phyloP scores from a whole-genome alignment of 2,329 filamentous ascomycete species.

The Aspergillus jensenii region DNA sequence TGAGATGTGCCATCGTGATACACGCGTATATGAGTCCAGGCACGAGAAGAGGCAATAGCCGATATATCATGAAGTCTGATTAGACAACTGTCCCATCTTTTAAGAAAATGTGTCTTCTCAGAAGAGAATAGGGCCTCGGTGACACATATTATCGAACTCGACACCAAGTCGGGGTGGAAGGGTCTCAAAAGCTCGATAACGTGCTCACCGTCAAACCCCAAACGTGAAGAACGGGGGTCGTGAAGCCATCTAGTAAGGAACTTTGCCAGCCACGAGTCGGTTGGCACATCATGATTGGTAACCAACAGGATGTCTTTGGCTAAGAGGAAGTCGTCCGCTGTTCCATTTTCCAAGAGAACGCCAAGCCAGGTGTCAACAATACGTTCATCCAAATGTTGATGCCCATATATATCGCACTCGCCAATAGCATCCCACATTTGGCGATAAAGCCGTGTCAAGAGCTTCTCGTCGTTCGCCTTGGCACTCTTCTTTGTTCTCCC shows the following conservation, averaged over 20 bases:
- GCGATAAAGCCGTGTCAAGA: conserved; percentile 25
- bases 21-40: conserved; percentile 25
- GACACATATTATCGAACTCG: conserved; percentile 30
- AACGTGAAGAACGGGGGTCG: conserved; percentile 5
- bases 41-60: conserved; percentile 22
- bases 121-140: conserved; percentile 32
- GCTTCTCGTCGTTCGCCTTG: conserved; percentile 13
- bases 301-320: conserved; percentile 32
- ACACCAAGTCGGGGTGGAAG: conserved; percentile 25
- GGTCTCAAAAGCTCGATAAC: conserved; percentile 21
- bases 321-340: conserved; percentile 19
- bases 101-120: conserved; percentile 23
- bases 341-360: conserved; percentile 21
- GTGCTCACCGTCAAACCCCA: conserved; percentile 12
- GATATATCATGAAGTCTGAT: conserved; percentile 18
- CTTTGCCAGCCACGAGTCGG: conserved; percentile 23
- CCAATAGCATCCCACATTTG: conserved; percentile 40
- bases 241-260: conserved; percentile 30
- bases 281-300: conserved; percentile 13
- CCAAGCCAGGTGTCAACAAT: conserved; percentile 34
- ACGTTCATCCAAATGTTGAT: conserved; percentile 31
- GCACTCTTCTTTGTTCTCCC: conserved; percentile 13
- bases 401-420: conserved; percentile 33
- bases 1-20: background rate
- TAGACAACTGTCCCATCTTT: conserved; percentile 33